Evolutionary conservation across 2,329 filamentous ascomycete species (phyloP).

Genomic region (Ophiocordyceps unilateralis): DNA sequence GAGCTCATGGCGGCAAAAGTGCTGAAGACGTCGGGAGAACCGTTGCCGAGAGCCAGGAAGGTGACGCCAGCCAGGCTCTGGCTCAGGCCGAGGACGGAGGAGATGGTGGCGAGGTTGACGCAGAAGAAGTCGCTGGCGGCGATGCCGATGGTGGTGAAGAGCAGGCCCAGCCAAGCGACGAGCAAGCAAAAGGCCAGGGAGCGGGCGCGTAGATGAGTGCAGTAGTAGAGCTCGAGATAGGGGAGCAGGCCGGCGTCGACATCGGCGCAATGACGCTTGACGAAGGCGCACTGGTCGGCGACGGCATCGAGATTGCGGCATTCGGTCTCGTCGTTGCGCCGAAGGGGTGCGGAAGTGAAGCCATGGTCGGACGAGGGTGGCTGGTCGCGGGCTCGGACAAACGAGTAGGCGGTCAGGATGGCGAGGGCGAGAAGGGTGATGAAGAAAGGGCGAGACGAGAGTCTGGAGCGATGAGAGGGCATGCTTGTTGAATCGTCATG

Average conservation of each 20-base stretch:
- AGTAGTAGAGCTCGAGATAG: constrained; percentile 87
- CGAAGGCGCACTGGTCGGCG: constrained; percentile 71
- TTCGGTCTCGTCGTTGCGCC: constrained; percentile 23
- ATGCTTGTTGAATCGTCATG: constrained; percentile 6
- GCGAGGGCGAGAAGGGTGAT: constrained; percentile 27
- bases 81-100: constrained; percentile 75
- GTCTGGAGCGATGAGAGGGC: constrained; percentile 15
- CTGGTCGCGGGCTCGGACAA: constrained; percentile 10
- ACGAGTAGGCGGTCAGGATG: constrained; percentile 26
- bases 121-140: constrained; percentile 98
- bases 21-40: constrained; percentile 94
- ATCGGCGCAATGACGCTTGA: constrained; percentile 65
- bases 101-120: constrained; percentile 87
- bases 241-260: constrained; percentile 81
- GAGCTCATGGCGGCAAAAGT: constrained; percentile 97
- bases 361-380: not conserved
- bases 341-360: constrained; percentile 6
- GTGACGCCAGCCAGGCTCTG: constrained; percentile 94
- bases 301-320: constrained; percentile 68
- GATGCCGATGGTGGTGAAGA: constrained; percentile 95
- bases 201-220: constrained; percentile 48
- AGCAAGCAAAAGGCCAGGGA: constrained; percentile 66
- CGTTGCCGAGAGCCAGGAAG: constrained; percentile 92
- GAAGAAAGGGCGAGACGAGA: constrained; percentile 31
- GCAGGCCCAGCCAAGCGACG: constrained; percentile 65